Percentiles rank a stretch among this genome's conserved stretches.
Conservation (phyloP, 768 basidiomycete species). For the Tricholoma hemisulphureum region DNA sequence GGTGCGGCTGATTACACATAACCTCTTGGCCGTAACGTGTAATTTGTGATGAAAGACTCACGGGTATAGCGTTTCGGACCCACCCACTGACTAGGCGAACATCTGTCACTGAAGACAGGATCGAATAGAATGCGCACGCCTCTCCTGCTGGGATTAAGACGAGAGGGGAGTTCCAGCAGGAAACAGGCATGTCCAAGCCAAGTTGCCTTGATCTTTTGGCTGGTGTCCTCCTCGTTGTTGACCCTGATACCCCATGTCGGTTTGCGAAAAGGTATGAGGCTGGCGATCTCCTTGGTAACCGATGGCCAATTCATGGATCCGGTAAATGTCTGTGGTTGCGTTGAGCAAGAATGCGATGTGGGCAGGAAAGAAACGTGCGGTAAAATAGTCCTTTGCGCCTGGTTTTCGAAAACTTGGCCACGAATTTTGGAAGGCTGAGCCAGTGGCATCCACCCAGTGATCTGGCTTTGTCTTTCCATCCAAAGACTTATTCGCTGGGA, state of each 20-base stretch:
- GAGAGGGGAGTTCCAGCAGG: conserved; percentile 47
- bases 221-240: conserved; percentile 16
- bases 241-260: conserved; percentile 38
- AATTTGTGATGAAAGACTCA: no score
- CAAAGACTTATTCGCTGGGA: not conserved
- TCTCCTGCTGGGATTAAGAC: conserved; percentile 20
- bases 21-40: no score
- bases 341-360: not conserved
- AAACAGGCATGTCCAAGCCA: conserved; percentile 60
- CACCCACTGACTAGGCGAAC: conserved; percentile 43
- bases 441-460: not conserved
- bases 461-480: not conserved
- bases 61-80: conserved; percentile 51
- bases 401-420: not conserved
- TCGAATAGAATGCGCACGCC: conserved; percentile 53
- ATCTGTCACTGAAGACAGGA: conserved; percentile 52
- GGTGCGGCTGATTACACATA: conserved; percentile 37
- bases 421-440: not conserved
- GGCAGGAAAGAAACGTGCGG: not conserved
- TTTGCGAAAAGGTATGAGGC: conserved; percentile 32
- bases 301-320: conserved; percentile 3
- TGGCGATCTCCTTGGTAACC: conserved; percentile 7
- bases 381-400: not conserved
- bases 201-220: conserved; percentile 46
- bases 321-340: not conserved